Evolutionary conservation across 2,329 filamentous ascomycete species (phyloP).

Genomic region (Stagonosporopsis cucurbitacearum): DNA sequence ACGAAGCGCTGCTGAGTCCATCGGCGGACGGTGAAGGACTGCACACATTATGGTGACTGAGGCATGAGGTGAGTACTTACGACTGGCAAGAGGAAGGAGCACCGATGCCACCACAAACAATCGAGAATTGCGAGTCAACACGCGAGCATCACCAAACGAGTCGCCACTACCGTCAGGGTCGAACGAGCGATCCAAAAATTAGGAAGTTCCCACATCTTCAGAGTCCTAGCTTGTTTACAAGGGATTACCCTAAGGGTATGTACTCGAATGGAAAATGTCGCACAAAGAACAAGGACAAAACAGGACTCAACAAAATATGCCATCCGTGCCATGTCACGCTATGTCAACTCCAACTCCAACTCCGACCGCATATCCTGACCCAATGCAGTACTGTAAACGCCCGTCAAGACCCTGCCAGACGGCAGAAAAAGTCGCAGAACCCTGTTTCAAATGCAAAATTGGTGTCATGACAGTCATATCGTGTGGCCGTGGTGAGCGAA

Average conservation of each 20-base stretch:
- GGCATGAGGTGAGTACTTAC: too few species aligned
- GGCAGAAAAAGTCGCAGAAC: background rate
- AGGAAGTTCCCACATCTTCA: background rate
- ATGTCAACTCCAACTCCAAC: slow-evolving; percentile 7
- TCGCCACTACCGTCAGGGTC: background rate
- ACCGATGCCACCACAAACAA: too few species aligned
- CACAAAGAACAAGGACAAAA: background rate
- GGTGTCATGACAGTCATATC: slow-evolving; percentile 13
- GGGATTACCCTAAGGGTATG: background rate
- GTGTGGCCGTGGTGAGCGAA: background rate
- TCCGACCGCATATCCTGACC: background rate
- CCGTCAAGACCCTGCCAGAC: background rate
- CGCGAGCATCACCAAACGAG: background rate
- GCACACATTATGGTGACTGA: too few species aligned
- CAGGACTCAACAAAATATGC: background rate
- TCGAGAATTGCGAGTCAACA: too few species aligned
- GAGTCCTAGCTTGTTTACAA: background rate
- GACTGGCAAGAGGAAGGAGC: background rate
- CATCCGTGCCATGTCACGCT: background rate
- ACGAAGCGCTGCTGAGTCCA: background rate
- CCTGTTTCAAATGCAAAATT: slow-evolving; percentile 18
- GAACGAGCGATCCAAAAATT: background rate
- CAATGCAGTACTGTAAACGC: slow-evolving; percentile 18
- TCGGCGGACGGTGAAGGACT: background rate
- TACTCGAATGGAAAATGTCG: slow-evolving; percentile 2